A percentile compares a stretch with the other conserved stretches of the same genome.
These are phyloP conservation scores for Spirogloea muscicola DNA, from an alignment of 139 green algal genomes.

Conservation along the genomic window DNA sequence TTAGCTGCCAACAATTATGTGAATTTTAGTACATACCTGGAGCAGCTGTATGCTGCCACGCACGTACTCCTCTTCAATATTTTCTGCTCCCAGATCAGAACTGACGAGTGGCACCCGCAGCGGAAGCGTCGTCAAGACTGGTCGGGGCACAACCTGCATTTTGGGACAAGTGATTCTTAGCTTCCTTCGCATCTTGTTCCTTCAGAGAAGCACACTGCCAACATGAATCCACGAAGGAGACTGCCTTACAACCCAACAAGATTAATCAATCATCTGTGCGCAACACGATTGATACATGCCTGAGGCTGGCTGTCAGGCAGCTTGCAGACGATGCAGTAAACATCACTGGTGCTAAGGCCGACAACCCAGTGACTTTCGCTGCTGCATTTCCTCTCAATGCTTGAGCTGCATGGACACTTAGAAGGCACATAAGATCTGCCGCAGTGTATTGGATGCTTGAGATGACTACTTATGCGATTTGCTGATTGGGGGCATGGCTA, in stretches of 20 bases:
- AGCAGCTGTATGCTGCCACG: not conserved
- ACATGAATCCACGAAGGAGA: not conserved
- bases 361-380: constrained; percentile 72
- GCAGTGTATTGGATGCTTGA: too few relatives aligned
- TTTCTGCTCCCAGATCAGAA: constrained; percentile 34
- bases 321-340: constrained; percentile 67
- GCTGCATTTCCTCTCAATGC: constrained; percentile 40
- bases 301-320: constrained; percentile 39
- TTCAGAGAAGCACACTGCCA: not conserved
- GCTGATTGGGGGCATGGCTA: too few relatives aligned
- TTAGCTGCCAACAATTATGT: too few relatives aligned
- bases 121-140: constrained; percentile 62
- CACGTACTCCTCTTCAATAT: constrained; percentile 26
- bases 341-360: constrained; percentile 51
- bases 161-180: not conserved
- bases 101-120: constrained; percentile 52
- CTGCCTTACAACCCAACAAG: not conserved
- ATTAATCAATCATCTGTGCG: not conserved
- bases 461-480: too few relatives aligned
- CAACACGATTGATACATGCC: not conserved
- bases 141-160: constrained; percentile 53
- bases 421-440: too few relatives aligned
- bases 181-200: not conserved
- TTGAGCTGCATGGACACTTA: constrained; percentile 46
- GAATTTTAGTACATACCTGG: too few relatives aligned